These are phyloP conservation scores for Eustoma russellianum DNA, from an alignment of 257 asterid species.

Conservation along the genomic window DNA sequence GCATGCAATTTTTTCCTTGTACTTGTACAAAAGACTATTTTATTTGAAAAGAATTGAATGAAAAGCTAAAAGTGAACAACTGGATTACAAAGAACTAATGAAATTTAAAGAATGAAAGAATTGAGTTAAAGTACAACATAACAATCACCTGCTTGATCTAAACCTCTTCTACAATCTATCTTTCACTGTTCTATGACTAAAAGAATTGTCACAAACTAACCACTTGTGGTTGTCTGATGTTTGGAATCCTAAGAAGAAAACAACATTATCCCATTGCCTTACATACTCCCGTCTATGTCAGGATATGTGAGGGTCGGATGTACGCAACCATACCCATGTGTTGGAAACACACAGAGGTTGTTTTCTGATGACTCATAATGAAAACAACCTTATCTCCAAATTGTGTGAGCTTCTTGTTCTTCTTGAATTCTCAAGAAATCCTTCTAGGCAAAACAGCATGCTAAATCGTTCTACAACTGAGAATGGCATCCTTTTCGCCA, in stretches of 20 bases:
- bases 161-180: no score
- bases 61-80: no score
- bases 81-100: slow-evolving; percentile 9
- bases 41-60: no score
- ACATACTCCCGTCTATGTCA: no score
- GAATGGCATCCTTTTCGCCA: slow-evolving; percentile 39
- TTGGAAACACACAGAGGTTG: no score
- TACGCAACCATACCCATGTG: no score
- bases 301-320: no score
- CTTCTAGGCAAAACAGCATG: not conserved
- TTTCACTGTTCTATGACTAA: not conserved
- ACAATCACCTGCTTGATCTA: not conserved
- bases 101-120: slow-evolving; percentile 17
- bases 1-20: no score
- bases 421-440: slow-evolving; percentile 7
- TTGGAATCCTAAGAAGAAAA: slow-evolving; percentile 3
- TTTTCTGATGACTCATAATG: no score
- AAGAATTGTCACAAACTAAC: slow-evolving; percentile 13
- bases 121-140: slow-evolving; percentile 12
- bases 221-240: slow-evolving; percentile 13
- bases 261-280: no score
- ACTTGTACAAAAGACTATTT: no score
- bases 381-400: no score
- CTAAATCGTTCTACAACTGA: slow-evolving; percentile 16
- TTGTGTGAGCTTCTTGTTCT: slow-evolving; percentile 4